Base-by-base conservation (phyloP, 1,284 basidiomycete species). In the Ustilago lituana region DNA sequence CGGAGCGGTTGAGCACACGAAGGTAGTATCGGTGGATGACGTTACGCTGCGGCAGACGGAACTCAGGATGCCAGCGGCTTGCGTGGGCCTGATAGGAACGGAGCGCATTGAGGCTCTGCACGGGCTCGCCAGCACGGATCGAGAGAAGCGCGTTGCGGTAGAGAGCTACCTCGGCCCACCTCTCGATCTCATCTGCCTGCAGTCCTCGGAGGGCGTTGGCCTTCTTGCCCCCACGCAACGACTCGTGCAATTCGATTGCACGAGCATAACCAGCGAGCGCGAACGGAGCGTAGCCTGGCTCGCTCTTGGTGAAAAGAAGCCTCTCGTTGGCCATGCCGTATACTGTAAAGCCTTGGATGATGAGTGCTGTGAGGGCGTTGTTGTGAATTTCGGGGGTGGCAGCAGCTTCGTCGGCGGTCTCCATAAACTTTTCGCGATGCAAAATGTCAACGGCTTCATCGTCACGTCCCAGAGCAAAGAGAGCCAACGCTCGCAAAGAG, bases 311-410 rank as follows among this genome's bases (percentile, higher is more conserved):
- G 23, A 45, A 23, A 22, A 74, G 63, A 3, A 78, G 57, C 5
- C 78, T 70, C 56, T 81, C 79, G 59, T 77, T 74, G 31, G 79
- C 78, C 67, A 81, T 74, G 29, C 71, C 79, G 52, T 78, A 79
- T 22, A 78, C 56, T 24, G 63, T 53, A 27, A 68, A 78, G 26
- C 76, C 76, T 44, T 73, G 64, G n/a, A 79, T n/a, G 50, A 71
- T 35, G 29, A 76, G 65, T 9, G 67, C 72, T 1, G 63, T 59
- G 23, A 59, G 50, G 7, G 73, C 66, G 35, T 55, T 52, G 46
- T 67, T 67, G 62, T 61, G 53, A 23, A 63, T 62, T 24, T 73
- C 61, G 26, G 59, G 47, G 20, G 60, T 45, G 3, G 15, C 19
- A 6, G 55, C 62, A 0, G 61, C 51, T 10, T 75, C 46, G 29